Conservation (phyloP, 1,139 yeast genomes). For the Ogataea hybrid region DNA sequence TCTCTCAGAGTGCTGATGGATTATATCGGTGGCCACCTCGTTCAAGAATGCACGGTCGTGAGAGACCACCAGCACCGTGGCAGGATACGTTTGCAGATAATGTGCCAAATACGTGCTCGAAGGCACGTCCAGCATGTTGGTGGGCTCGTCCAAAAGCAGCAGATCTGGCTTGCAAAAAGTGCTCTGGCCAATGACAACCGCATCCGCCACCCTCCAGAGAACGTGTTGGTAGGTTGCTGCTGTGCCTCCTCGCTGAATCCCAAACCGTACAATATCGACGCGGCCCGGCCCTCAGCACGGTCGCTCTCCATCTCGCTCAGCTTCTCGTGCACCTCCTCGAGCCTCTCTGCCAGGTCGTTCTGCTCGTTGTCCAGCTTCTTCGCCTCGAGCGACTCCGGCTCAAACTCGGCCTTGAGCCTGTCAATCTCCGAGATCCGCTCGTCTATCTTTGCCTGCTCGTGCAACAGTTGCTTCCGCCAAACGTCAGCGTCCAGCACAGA, state of each 20-base stretch:
- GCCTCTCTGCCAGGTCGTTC: slow-evolving; percentile 75
- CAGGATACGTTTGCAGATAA: slow-evolving; percentile 83
- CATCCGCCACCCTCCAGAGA: slow-evolving; percentile 99
- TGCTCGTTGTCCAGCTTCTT: slow-evolving; percentile 85
- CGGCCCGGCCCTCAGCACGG: slow-evolving; percentile 97
- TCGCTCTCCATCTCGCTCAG: slow-evolving; percentile 92
- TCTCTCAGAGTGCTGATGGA: slow-evolving; percentile 96
- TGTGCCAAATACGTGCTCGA: slow-evolving; percentile 91
- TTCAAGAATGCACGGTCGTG: slow-evolving; percentile 97
- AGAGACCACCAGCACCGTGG: slow-evolving; percentile 92
- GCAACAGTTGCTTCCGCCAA: slow-evolving; percentile 88
- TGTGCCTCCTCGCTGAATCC: slow-evolving; percentile 93
- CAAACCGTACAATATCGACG: slow-evolving; percentile 87
- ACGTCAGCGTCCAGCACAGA: slow-evolving; percentile 98
- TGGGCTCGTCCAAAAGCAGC: slow-evolving; percentile 92
- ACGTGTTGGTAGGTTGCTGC: slow-evolving; percentile 75
- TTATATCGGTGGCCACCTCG: slow-evolving; percentile 97
- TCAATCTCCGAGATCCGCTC: slow-evolving; percentile 77
- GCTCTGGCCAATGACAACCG: slow-evolving; percentile 98
- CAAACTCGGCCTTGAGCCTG: slow-evolving; percentile 63
- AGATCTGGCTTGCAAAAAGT: slow-evolving; percentile 93
- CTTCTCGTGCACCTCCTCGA: slow-evolving; percentile 78
- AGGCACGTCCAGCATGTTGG: slow-evolving; percentile 99
- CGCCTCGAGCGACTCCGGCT: slow-evolving; percentile 78
- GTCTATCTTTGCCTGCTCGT: slow-evolving; percentile 72